These are phyloP conservation scores for Sarocladium strictum DNA, from an alignment of 2,329 filamentous ascomycete species.

Conservation along the genomic window DNA sequence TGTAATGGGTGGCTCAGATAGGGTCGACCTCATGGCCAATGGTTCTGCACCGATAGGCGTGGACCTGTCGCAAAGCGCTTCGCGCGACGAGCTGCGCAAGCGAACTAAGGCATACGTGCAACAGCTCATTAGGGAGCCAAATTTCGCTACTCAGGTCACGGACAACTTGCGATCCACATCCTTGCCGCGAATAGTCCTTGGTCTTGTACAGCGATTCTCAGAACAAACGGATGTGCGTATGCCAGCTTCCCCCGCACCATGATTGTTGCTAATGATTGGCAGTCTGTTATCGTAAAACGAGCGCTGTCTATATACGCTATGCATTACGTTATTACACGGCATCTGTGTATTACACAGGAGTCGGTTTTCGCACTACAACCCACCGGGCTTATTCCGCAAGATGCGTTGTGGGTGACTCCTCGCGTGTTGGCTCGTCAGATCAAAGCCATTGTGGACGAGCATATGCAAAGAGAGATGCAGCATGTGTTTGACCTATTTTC, in stretches of 20 bases:
- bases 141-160: conserved; percentile 45
- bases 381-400: conserved; percentile 37
- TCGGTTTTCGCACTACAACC: conserved; percentile 35
- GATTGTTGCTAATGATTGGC: not conserved
- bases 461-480: conserved; percentile 45
- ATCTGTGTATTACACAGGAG: conserved; percentile 43
- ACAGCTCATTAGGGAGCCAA: conserved; percentile 40
- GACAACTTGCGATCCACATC: conserved; percentile 37
- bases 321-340: conserved; percentile 51
- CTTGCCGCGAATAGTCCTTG: conserved; percentile 40
- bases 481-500: conserved; percentile 47
- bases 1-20: conserved; percentile 28
- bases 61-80: conserved; percentile 33
- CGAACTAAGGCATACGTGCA: conserved; percentile 43
- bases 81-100: conserved; percentile 40
- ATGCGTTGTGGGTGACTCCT: conserved; percentile 40
- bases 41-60: conserved; percentile 45
- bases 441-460: conserved; percentile 50
- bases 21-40: conserved; percentile 34
- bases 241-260: no score
- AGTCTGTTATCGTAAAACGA: conserved; percentile 45
- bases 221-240: conserved; percentile 35
- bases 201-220: conserved; percentile 42
- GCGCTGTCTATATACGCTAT: conserved; percentile 50
- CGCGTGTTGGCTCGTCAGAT: conserved; percentile 51